Evolutionary conservation across 1,284 basidiomycete species (phyloP).

Genomic region (Mycena citricolor): DNA sequence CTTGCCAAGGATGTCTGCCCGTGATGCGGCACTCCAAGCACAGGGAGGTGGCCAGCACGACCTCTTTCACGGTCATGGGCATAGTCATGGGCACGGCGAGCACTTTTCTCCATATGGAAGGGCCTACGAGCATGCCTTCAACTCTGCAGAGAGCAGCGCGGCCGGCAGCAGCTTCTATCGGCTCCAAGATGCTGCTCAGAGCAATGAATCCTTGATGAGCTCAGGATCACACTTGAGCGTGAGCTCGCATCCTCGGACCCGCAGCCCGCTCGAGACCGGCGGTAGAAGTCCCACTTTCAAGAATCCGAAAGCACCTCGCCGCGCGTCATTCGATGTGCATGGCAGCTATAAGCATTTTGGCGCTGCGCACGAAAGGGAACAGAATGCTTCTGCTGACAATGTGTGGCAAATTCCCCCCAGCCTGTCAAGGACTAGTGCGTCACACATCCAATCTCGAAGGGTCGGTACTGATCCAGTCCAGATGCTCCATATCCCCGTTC

Average conservation of each 20-base stretch:
- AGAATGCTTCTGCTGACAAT: too few species aligned
- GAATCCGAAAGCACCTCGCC: too few species aligned
- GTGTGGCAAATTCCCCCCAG: too few species aligned
- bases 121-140: slow-evolving; percentile 46
- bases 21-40: slow-evolving; percentile 24
- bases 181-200: slow-evolving; percentile 19
- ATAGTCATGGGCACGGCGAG: slow-evolving; percentile 41
- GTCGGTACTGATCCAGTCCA: not conserved
- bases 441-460: too few species aligned
- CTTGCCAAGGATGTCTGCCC: slow-evolving; percentile 45
- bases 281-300: not conserved
- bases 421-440: too few species aligned
- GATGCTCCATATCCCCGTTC: slow-evolving; percentile 2
- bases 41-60: slow-evolving; percentile 37
- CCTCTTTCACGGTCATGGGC: slow-evolving; percentile 38
- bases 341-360: too few species aligned
- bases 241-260: too few species aligned
- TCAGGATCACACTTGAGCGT: too few species aligned
- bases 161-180: too few species aligned
- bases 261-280: too few species aligned
- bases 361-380: too few species aligned
- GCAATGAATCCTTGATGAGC: slow-evolving; percentile 14
- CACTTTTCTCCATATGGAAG: slow-evolving; percentile 64
- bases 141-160: slow-evolving; percentile 27
- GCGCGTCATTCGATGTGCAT: slow-evolving; percentile 5